Percentiles rank a stretch among this genome's conserved stretches.
phyloP scores from a whole-genome alignment of 1,139 yeast genomes.

The Suhomyces anneliseae region DNA sequence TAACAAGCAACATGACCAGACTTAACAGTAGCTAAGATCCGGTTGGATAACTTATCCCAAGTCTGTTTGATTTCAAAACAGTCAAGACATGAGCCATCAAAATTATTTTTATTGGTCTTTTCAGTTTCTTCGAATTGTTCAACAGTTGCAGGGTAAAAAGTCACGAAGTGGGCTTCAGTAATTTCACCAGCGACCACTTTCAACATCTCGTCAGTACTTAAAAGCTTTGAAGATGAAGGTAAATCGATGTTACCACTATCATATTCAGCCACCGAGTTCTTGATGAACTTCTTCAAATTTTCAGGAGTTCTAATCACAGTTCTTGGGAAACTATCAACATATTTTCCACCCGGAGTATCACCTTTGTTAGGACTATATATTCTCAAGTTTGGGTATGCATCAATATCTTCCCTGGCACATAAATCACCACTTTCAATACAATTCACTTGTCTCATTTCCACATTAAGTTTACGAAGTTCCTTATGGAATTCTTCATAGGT shows the following conservation, averaged over 20 bases:
- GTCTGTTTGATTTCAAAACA: constrained; percentile 50
- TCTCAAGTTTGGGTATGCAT: constrained; percentile 57
- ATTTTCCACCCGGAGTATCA: constrained; percentile 32
- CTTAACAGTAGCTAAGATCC: constrained; percentile 40
- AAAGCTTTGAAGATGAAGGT: constrained; percentile 38
- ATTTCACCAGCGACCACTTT: constrained; percentile 49
- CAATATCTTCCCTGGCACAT: constrained; percentile 60
- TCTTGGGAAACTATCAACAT: constrained; percentile 49
- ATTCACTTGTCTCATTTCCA: constrained; percentile 66
- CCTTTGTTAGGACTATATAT: constrained; percentile 52
- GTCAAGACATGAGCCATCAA: constrained; percentile 42
- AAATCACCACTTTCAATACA: constrained; percentile 74
- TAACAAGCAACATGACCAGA: constrained; percentile 63
- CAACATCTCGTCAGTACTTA: constrained; percentile 35
- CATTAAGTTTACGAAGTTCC: constrained; percentile 40
- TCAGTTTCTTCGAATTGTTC: constrained; percentile 42
- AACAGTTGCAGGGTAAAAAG: constrained; percentile 62
- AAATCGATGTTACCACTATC: constrained; percentile 35
- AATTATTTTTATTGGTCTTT: constrained; percentile 33
- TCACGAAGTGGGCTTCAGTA: constrained; percentile 51
- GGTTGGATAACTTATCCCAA: constrained; percentile 61
- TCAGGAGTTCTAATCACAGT: constrained; percentile 46
- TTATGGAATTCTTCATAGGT: constrained; percentile 46
- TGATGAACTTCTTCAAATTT: constrained; percentile 51
- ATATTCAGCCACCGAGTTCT: constrained; percentile 50